phyloP scores from a whole-genome alignment of 139 green algal genomes.

The Gonium pectorale region DNA sequence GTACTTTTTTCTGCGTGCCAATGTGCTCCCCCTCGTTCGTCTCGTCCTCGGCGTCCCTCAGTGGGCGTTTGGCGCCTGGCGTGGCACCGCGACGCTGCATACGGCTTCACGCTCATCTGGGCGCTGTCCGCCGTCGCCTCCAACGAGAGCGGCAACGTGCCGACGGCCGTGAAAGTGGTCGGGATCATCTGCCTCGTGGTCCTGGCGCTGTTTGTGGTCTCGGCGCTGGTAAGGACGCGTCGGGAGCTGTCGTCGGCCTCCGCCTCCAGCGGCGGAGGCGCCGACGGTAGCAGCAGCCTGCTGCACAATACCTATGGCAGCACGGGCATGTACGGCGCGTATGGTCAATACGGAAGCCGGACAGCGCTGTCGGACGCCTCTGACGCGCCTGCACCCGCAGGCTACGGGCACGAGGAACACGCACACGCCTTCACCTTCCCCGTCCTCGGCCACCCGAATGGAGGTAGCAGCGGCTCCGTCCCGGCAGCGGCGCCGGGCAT shows the following conservation, averaged over 20 bases:
- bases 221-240: constrained; percentile 35
- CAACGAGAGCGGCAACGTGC: constrained; percentile 10
- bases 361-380: constrained; percentile 1
- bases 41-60: no score
- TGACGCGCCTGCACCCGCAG: background rate
- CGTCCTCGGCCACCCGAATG: background rate
- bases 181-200: constrained; percentile 18
- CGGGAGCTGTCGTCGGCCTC: background rate
- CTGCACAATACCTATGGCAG: constrained; percentile 1
- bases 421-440: constrained; percentile 17
- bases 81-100: constrained; percentile 53
- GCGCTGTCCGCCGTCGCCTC: constrained; percentile 23
- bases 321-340: background rate
- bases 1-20: no score
- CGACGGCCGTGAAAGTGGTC: constrained; percentile 15
- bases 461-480: background rate
- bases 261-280: background rate
- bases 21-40: no score
- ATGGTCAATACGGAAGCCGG: constrained; percentile 7
- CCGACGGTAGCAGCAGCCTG: constrained; percentile 2
- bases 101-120: constrained; percentile 67
- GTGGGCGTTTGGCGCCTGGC: constrained; percentile 44
- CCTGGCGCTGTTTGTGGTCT: constrained; percentile 9
- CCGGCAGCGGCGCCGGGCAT: background rate
- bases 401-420: background rate